Percentiles rank a stretch among this genome's conserved stretches.
Evolutionary conservation across 768 basidiomycete genomes (phyloP).

Genomic region (Hygrophoropsis aurantiaca): DNA sequence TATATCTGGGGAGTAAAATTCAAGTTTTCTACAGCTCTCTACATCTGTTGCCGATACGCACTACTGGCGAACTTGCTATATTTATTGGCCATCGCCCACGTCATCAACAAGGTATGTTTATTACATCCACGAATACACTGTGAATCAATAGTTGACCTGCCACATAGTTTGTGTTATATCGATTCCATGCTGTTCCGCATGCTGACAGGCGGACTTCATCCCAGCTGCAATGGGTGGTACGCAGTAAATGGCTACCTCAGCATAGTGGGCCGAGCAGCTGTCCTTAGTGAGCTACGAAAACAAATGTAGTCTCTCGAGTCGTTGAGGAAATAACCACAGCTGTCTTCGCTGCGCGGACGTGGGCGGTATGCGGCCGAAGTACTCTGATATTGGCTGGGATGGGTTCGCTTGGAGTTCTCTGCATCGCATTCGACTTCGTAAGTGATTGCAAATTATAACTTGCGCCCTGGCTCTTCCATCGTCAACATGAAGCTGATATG

Average conservation of each 20-base stretch:
- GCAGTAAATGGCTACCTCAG: constrained; percentile 7
- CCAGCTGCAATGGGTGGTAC: constrained; percentile 13
- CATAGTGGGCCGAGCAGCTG: constrained; percentile 13
- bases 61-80: constrained; percentile 27
- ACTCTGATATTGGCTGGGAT: neutral
- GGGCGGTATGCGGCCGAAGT: neutral
- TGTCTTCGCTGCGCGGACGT: neutral
- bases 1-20: constrained; percentile 24
- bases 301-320: neutral
- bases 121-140: too few species aligned
- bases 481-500: neutral
- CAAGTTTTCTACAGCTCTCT: constrained; percentile 20
- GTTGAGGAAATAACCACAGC: neutral
- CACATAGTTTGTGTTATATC: neutral
- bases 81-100: constrained; percentile 17
- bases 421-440: neutral
- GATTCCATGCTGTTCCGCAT: neutral
- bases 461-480: neutral
- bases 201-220: neutral
- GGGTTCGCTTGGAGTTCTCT: neutral
- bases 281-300: constrained; percentile 13
- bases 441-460: too few species aligned
- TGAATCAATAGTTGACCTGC: too few species aligned
- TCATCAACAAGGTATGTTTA: constrained; percentile 11
- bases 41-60: constrained; percentile 28